These are phyloP conservation scores for Tremella mesenterica DNA, from an alignment of 768 basidiomycete species.

Conservation along the genomic window DNA sequence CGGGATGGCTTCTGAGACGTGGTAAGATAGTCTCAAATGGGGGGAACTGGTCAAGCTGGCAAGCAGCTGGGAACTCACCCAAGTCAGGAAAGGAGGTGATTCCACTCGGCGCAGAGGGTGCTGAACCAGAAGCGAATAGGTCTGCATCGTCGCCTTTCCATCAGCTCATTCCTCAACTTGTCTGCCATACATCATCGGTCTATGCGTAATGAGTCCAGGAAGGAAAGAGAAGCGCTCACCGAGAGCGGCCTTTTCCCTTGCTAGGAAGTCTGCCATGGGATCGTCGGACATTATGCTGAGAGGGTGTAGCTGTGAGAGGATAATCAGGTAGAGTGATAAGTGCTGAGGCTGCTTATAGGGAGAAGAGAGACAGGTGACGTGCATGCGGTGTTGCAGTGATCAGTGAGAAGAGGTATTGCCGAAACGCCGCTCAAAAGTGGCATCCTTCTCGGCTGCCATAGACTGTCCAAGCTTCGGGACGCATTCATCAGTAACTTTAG, in stretches of 20 bases:
- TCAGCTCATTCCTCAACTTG: too few relatives aligned
- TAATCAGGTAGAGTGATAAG: too few relatives aligned
- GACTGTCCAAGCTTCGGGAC: too few relatives aligned
- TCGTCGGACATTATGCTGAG: conserved; percentile 34
- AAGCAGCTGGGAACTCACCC: conserved; percentile 24
- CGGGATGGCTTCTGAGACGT: neutral
- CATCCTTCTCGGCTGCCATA: too few relatives aligned
- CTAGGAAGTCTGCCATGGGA: conserved; percentile 43
- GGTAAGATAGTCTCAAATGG: neutral
- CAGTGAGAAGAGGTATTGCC: too few relatives aligned
- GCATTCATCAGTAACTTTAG: too few relatives aligned
- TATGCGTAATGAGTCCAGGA: neutral
- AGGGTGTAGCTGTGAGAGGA: too few relatives aligned
- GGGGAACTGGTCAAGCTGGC: neutral
- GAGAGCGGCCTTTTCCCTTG: conserved; percentile 38
- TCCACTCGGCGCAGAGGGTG: conserved; percentile 29
- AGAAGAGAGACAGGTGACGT: too few relatives aligned
- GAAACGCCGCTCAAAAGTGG: too few relatives aligned
- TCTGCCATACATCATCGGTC: too few relatives aligned
- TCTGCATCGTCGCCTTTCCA: conserved; percentile 42
- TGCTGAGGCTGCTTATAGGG: too few relatives aligned
- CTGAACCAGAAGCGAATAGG: conserved; percentile 34
- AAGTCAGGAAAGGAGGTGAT: conserved; percentile 35
- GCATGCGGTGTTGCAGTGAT: too few relatives aligned
- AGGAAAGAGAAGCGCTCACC: conserved; percentile 20